A percentile compares a stretch with the other conserved stretches of the same genome.
Conservation (phyloP, 441 rosid species). For the Populus hybrid region DNA sequence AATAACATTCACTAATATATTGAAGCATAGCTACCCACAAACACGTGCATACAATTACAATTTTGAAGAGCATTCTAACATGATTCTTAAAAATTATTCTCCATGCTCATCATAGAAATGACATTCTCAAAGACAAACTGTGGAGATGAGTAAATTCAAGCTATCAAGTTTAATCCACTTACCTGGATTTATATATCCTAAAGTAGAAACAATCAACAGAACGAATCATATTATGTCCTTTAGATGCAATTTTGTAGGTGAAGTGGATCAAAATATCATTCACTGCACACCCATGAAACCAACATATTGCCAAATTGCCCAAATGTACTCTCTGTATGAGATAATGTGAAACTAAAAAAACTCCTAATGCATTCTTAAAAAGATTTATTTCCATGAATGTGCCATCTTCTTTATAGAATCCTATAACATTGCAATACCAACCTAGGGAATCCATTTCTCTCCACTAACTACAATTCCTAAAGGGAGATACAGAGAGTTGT, state of each 20-base stretch:
- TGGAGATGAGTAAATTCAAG: neutral
- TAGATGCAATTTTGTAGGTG: neutral
- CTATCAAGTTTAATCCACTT: neutral
- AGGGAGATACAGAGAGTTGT: neutral
- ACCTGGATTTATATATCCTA: neutral
- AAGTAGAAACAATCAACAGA: neutral
- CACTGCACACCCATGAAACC: neutral
- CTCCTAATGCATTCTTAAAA: neutral
- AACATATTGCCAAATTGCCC: neutral
- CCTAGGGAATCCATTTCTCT: neutral
- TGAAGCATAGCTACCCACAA: neutral
- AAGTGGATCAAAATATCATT: neutral
- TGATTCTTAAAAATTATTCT: neutral
- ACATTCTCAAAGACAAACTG: neutral
- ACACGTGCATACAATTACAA: neutral
- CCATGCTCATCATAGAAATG: neutral
- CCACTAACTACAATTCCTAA: neutral
- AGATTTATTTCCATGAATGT: neutral
- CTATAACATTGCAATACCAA: neutral
- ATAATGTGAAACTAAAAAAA: neutral
- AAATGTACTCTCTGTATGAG: neutral
- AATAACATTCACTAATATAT: neutral
- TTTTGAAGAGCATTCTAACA: neutral
- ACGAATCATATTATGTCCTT: neutral
- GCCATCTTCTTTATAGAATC: neutral